phyloP scores from a whole-genome alignment of 2,329 filamentous ascomycete genomes.

The Chaetoscypha palmicola region DNA sequence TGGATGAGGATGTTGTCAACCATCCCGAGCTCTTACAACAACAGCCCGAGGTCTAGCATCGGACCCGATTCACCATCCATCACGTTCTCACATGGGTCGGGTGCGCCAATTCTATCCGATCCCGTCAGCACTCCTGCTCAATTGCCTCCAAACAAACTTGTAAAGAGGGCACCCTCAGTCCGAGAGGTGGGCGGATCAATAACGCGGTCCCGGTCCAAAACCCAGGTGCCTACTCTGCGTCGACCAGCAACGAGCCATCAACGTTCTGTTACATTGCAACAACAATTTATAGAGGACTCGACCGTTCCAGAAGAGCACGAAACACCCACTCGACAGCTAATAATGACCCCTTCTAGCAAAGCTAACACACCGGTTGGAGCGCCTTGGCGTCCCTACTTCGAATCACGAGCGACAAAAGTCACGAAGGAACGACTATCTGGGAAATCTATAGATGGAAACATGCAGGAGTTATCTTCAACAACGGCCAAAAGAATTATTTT shows the following conservation, averaged over 20 bases:
- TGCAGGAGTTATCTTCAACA: slow-evolving; percentile 21
- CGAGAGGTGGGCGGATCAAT: slow-evolving; percentile 39
- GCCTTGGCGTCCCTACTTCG: slow-evolving; percentile 29
- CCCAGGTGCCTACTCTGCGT: slow-evolving; percentile 59
- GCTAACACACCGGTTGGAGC: slow-evolving; percentile 16
- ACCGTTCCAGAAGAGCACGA: slow-evolving; percentile 13
- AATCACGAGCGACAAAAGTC: slow-evolving; percentile 27
- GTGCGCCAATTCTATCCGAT: slow-evolving; percentile 50
- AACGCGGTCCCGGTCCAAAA: slow-evolving; percentile 44
- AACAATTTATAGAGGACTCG: slow-evolving; percentile 32
- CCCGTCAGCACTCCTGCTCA: slow-evolving; percentile 33
- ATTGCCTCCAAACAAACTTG: slow-evolving; percentile 65
- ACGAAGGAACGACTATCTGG: slow-evolving; percentile 26
- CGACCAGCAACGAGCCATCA: slow-evolving; percentile 75
- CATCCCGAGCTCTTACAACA: slow-evolving; percentile 57
- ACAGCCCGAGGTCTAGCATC: slow-evolving; percentile 56
- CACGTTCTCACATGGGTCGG: slow-evolving; percentile 59
- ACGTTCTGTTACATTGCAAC: slow-evolving; percentile 62
- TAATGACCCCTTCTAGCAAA: slow-evolving; percentile 15
- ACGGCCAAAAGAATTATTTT: slow-evolving; percentile 28
- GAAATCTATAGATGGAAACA: slow-evolving; percentile 22
- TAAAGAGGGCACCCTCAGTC: slow-evolving; percentile 61
- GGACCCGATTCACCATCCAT: slow-evolving; percentile 60
- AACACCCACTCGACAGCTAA: neutral
- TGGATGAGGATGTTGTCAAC: slow-evolving; percentile 68